Evolutionary conservation across 2,329 filamentous ascomycete species (phyloP), one percentile per base, ranked within the genome.

Genomic region (Alternaria ventricosa): DNA sequence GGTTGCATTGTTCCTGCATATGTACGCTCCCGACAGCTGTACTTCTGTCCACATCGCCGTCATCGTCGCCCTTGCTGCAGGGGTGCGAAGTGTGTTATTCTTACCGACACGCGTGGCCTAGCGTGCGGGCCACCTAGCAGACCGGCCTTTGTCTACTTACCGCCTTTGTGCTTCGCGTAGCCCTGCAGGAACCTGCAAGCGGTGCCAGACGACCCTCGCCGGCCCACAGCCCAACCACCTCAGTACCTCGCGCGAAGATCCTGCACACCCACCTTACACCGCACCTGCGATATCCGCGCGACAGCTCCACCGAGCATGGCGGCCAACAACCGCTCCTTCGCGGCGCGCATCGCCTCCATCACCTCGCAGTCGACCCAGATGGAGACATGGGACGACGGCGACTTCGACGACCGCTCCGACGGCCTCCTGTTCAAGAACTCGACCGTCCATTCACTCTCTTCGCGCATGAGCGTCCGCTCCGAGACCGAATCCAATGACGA

Each of bases 401-500:
- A 86, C 75, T 83, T 86, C 55, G 76, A 78, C 57, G 69, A 71
- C 63, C 60, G 59, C 33, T 65, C 63, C 66, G 77, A 84, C 64
- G 82, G 92, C 88, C 91, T 94, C 75, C 89, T 94, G 75, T 91
- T 82, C 73, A 78, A 92, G 71, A 89, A 92, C 79, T 90, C 93
- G 73, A 90, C 91, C 20, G 86, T 86, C 57, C 89, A 92, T 84
- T 92, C 80, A 18, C 88, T 91, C 60, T 97, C 94, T 1, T 97
- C 92, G 62, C 91, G 92, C 71, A 88, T 93, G 73, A 96, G 94
- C 18, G 88, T 92, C 72, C 91, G 91, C 72, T 97, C 93, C 58
- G 94, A 96, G 75, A 87, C 93, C 68, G 87, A 87, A 60, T 85
- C 81, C 65, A 93, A 96, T 74, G 93, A 97, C 74, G 93, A 97